Base-by-base conservation (phyloP, 1,284 basidiomycete genomes). In the Naganishia albida region DNA sequence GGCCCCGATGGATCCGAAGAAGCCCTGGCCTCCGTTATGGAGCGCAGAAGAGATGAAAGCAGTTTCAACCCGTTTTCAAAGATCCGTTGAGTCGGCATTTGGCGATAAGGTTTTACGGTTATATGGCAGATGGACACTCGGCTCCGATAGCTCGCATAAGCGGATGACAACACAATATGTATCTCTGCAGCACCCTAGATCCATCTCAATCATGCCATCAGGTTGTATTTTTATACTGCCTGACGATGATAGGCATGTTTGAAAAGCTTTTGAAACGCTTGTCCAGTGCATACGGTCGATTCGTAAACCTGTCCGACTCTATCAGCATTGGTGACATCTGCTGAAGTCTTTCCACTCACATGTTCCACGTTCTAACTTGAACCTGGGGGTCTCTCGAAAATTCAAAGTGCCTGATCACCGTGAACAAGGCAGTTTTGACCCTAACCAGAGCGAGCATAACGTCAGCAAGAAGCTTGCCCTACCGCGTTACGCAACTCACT, bases 51-150 rank as follows among this genome's bases (percentile, higher is more conserved):
- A 39, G 71, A 67, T 30, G 69, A 65, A 15, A 70, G 65, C 53
- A 68, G 70, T 8, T 66, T 76, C 64, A 73, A 72, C 49, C 71
- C 72, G n/a, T 75, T 76, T 57, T 70, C 68, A 16, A 74, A 70
- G 69, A 72, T 77, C n/a, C 68, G 75, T 42, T 77, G 34, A 60
- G 44, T 25, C n/a, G 15, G 38, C 30, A n/a, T 4, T 40, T 38
- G 26, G 20, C 23, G 16, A 28, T 18, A 13, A 30, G 7, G 28
- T 28, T 51, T 16, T n/a, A 51, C 16, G 28, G 28, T 18, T 15
- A 3, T 51, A 3, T 6, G 49, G 25, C 49, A 51, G 49, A 43
- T 7, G 49, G 49, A 28, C 49, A 51, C 7, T 57, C 48, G 25
- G 26, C 20, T 48, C 2, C 16, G 7, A 23, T 20, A 48, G 50